Percentiles rank a stretch among this genome's conserved stretches.
Evolutionary conservation across 495 filamentous ascomycete genomes (phyloP).

Genomic region (Aspergillus conjunctus): DNA sequence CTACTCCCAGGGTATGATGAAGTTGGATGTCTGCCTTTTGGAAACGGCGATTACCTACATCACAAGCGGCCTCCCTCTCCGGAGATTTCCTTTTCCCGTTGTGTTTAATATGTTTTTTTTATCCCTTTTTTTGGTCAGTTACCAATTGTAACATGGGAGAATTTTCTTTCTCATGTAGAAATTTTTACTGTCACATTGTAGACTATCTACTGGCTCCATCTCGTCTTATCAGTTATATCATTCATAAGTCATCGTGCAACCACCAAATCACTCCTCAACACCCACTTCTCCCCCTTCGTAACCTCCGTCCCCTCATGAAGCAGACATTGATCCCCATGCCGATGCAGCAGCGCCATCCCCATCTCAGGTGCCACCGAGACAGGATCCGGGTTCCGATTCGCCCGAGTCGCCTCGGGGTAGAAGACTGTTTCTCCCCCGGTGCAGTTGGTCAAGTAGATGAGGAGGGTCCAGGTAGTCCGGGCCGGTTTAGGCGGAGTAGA

Average conservation of each 20-base stretch:
- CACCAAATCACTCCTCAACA: conserved; percentile 85
- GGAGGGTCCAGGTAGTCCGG: conserved; percentile 88
- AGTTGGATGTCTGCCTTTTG: background rate
- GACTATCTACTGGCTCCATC: too few relatives aligned
- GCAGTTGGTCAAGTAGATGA: conserved; percentile 84
- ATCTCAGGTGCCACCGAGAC: conserved; percentile 72
- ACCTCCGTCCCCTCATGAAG: conserved; percentile 87
- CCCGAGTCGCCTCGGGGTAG: conserved; percentile 69
- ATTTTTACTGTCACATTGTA: background rate
- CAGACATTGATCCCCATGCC: conserved; percentile 86
- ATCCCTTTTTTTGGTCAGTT: background rate
- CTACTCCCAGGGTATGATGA: background rate
- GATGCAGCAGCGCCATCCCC: conserved; percentile 84
- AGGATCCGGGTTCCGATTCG: conserved; percentile 54
- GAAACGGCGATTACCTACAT: background rate
- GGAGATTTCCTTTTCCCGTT: background rate
- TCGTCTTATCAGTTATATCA: background rate
- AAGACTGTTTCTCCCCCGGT: conserved; percentile 89
- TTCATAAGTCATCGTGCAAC: conserved; percentile 53
- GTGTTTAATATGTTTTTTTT: background rate
- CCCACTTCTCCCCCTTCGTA: conserved; percentile 84
- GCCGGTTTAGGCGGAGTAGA: conserved; percentile 46
- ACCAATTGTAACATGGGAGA: conserved; percentile 12
- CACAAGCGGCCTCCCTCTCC: background rate
- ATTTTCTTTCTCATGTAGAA: background rate